Conservation (phyloP, 2,329 filamentous ascomycete species). For the Sarocladiaceae sp. region DNA sequence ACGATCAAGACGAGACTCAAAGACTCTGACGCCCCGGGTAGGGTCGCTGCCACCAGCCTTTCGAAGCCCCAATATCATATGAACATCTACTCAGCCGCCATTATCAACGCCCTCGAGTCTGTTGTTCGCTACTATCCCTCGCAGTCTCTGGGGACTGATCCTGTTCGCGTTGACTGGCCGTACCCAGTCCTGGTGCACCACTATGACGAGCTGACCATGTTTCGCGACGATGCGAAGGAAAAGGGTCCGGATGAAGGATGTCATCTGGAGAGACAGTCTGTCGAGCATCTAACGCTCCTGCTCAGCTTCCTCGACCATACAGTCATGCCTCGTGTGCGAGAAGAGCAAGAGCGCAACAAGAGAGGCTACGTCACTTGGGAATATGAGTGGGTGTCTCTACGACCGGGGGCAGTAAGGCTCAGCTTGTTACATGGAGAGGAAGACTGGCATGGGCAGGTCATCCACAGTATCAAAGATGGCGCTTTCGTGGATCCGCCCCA, state of each 20-base stretch:
- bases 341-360: conserved; percentile 16
- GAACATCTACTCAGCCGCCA: conserved; percentile 16
- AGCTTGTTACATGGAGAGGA: not conserved
- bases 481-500: not conserved
- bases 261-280: not conserved
- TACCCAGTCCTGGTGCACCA: conserved; percentile 21
- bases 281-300: not conserved
- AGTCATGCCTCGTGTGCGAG: conserved; percentile 16
- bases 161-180: conserved; percentile 15
- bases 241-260: not conserved
- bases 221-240: not conserved
- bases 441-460: not conserved
- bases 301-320: conserved; percentile 13
- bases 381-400: conserved; percentile 17
- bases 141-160: conserved; percentile 16
- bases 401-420: no score
- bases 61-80: conserved; percentile 12
- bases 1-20: not conserved
- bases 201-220: conserved; percentile 18
- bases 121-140: conserved; percentile 22
- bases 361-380: conserved; percentile 15
- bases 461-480: not conserved
- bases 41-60: conserved; percentile 7
- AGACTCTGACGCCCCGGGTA: not conserved
- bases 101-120: conserved; percentile 18